These are phyloP conservation scores for Phellopilus nigrolimitatus DNA, from an alignment of 1,284 basidiomycete genomes.

Conservation along the genomic window DNA sequence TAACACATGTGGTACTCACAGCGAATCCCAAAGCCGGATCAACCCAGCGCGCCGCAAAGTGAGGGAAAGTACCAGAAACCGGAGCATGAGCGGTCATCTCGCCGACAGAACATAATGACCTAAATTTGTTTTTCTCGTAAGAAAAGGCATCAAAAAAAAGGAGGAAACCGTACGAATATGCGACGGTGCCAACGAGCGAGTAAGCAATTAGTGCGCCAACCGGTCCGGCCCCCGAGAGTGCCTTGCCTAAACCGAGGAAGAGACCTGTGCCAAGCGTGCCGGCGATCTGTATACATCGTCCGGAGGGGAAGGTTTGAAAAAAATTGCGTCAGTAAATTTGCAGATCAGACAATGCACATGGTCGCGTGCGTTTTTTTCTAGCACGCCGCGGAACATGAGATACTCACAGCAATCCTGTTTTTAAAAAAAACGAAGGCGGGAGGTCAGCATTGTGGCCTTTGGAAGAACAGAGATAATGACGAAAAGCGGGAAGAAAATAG, in stretches of 20 bases:
- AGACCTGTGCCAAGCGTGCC: slow-evolving; percentile 75
- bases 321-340: neutral
- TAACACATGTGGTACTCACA: slow-evolving; percentile 1
- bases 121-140: slow-evolving; percentile 21
- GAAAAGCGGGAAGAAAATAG: neutral
- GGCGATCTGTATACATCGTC: slow-evolving; percentile 53
- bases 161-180: slow-evolving; percentile 47
- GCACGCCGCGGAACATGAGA: too few species aligned
- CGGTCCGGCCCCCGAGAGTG: slow-evolving; percentile 52
- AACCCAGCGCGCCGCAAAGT: slow-evolving; percentile 68
- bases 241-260: slow-evolving; percentile 74
- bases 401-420: slow-evolving; percentile 52
- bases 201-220: slow-evolving; percentile 60
- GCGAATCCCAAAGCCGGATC: slow-evolving; percentile 51
- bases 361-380: neutral
- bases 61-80: slow-evolving; percentile 70
- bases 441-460: slow-evolving; percentile 1
- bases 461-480: slow-evolving; percentile 1
- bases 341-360: neutral
- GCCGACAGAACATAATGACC: slow-evolving; percentile 57
- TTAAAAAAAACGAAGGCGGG: slow-evolving; percentile 5
- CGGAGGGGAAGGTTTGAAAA: slow-evolving; percentile 2
- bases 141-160: neutral
- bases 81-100: slow-evolving; percentile 72
- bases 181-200: slow-evolving; percentile 53